Conservation (phyloP, 345 rosid species). For the Dipteronia sinensis region DNA sequence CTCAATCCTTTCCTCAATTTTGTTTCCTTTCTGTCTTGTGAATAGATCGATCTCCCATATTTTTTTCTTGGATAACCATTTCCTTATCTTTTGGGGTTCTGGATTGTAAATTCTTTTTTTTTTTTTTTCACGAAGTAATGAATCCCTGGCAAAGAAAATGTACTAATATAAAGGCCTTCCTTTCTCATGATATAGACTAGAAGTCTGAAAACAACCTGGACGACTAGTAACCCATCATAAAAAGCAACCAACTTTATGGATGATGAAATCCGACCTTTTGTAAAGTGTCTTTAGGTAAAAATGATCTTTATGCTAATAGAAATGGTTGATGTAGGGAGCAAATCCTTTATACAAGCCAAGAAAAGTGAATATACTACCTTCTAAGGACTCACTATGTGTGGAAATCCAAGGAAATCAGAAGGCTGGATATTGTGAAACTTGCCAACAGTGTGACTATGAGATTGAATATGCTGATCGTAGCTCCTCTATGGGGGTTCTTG, state of each 20-base stretch:
- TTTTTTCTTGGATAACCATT: not conserved
- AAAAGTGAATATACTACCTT: slow-evolving; percentile 49
- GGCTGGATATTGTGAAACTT: slow-evolving; percentile 48
- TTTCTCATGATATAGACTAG: not conserved
- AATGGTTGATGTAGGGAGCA: slow-evolving; percentile 68
- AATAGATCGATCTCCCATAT: slow-evolving; percentile 5
- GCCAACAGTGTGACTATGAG: slow-evolving; percentile 92
- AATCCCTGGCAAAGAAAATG: not conserved
- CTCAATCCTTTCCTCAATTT: not conserved
- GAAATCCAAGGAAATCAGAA: slow-evolving; percentile 67
- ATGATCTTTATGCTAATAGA: slow-evolving; percentile 14
- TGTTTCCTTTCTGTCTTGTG: not conserved
- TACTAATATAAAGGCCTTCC: not conserved
- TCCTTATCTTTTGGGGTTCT: not conserved
- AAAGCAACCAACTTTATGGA: not conserved
- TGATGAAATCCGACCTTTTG: slow-evolving; percentile 13
- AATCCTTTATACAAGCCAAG: slow-evolving; percentile 79
- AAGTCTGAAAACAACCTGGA: not conserved
- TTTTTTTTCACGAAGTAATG: not conserved
- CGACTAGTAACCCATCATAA: not conserved
- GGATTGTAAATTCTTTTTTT: not conserved
- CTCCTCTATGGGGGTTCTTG: slow-evolving; percentile 89
- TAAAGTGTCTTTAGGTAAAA: not conserved
- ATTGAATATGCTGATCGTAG: slow-evolving; percentile 93
- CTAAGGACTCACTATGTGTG: slow-evolving; percentile 57